Percentiles rank a stretch among this genome's conserved stretches.
phyloP scores from a whole-genome alignment of 2,329 filamentous ascomycete species.

The Lachnellula hyalina region DNA sequence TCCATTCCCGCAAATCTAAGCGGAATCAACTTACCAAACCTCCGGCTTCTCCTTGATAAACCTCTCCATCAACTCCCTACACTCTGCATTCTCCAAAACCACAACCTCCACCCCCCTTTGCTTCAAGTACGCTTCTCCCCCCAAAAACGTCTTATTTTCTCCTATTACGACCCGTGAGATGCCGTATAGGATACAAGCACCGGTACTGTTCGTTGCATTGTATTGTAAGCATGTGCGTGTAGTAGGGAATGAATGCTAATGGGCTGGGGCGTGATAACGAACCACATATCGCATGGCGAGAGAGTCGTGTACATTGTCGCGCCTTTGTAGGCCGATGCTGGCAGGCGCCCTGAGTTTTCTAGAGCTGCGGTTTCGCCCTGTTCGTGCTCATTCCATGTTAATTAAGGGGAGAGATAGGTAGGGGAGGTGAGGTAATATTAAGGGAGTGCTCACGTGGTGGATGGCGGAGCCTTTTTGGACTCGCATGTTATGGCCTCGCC shows the following conservation, averaged over 20 bases:
- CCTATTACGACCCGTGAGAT: conserved; percentile 69
- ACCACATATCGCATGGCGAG: conserved; percentile 72
- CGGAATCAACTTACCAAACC: conserved; percentile 50
- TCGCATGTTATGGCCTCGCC: conserved; percentile 69
- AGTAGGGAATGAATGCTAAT: neutral
- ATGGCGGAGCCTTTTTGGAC: conserved; percentile 67
- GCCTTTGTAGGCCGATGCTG: conserved; percentile 61
- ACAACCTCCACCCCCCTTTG: conserved; percentile 66
- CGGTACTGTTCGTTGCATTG: conserved; percentile 42
- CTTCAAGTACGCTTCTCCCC: conserved; percentile 66
- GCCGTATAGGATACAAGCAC: conserved; percentile 71
- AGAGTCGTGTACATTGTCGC: conserved; percentile 82
- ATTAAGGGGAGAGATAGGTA: neutral
- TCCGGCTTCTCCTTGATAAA: conserved; percentile 70
- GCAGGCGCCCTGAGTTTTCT: conserved; percentile 66
- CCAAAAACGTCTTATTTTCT: conserved; percentile 70
- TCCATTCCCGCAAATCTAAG: neutral
- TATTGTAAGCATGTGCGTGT: neutral
- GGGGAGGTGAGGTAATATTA: neutral
- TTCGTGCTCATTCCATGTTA: neutral
- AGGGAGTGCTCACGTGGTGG: conserved; percentile 54
- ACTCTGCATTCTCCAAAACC: conserved; percentile 61
- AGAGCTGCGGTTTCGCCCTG: conserved; percentile 74
- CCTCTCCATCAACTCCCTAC: conserved; percentile 61
- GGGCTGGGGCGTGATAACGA: neutral